Base-by-base conservation (phyloP, 2,329 filamentous ascomycete genomes). In the Botryotinia calthae region DNA sequence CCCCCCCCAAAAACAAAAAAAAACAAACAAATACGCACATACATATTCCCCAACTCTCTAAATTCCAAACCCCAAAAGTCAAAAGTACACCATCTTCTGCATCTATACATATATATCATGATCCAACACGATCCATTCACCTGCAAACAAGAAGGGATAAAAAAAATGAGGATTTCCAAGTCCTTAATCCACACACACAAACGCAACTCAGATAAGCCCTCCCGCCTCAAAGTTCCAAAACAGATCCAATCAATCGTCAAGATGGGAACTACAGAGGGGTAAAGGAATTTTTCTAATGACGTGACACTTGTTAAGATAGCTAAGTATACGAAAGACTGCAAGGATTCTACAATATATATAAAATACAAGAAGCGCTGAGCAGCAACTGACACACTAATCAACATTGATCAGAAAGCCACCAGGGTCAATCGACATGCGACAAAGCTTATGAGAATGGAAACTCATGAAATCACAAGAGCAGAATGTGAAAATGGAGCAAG, bases 151-250 rank as follows among this genome's bases (percentile, higher is more conserved):
- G n/a, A n/a, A n/a, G n/a, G n/a, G n/a, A n/a, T n/a, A n/a, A n/a
- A 44, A 44, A 4, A 44, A 44, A 7, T 44, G 16, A 44, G 1
- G 16, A 20, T 44, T 44, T 20, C 42, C 42, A 44, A 16, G 42
- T 2, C n/a, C n/a, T n/a, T n/a, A 8, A 46, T 46, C 0, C 0
- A 20, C 0, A 20, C 20, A 18, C 44, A 20, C 44, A 37, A 37
- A 20, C 44, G 6, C 16, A 46, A 6, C 7, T 44, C 16, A 20
- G 42, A 44, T 14, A 7, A 7, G 0, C 5, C 16, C 14, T 18
- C 42, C 18, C 42, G 14, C 18, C 2, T 16, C 16, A 44, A n/a
- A n/a, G n/a, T 44, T 6, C 16, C 42, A 44, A 20, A 18, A 44
- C 0, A 18, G 42, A 44, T 44, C 2, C 42, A 44, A 44, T 20